Percentiles rank a stretch among this genome's conserved stretches.
Conservation (phyloP, 768 basidiomycete species). For the Cyclocybe cylindracea region DNA sequence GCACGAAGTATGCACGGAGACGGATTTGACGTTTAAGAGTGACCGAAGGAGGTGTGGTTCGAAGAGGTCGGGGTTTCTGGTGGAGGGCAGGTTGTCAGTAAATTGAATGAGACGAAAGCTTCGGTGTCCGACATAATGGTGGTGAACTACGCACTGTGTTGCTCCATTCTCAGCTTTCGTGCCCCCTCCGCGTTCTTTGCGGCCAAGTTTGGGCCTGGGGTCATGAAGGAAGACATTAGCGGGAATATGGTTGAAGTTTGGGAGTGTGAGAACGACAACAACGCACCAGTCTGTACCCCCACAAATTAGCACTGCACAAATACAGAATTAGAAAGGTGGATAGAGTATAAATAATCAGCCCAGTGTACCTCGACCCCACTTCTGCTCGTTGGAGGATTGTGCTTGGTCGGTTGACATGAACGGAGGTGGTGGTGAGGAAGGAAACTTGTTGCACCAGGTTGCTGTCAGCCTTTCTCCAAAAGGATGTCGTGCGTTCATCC, state of each 20-base stretch:
- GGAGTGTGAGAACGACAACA: constrained; percentile 29
- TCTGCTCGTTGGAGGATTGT: constrained; percentile 28
- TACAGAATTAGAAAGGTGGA: constrained; percentile 17
- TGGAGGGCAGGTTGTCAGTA: not conserved
- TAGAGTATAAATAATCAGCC: constrained; percentile 10
- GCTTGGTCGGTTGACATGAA: constrained; percentile 23
- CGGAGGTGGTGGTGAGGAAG: constrained; percentile 15
- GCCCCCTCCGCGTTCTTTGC: constrained; percentile 64
- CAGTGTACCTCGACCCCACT: constrained; percentile 45
- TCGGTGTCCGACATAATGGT: constrained; percentile 5
- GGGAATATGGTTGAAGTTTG: constrained; percentile 18
- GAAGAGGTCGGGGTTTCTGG: constrained; percentile 75
- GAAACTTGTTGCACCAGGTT: constrained; percentile 13
- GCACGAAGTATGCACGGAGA: constrained; percentile 76
- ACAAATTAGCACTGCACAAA: constrained; percentile 68
- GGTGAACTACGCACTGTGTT: constrained; percentile 32
- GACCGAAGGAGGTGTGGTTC: constrained; percentile 91
- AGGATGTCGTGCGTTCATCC: constrained; percentile 20
- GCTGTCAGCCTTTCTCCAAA: constrained; percentile 19
- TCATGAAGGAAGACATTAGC: constrained; percentile 12
- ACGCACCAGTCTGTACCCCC: constrained; percentile 89
- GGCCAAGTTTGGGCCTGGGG: constrained; percentile 72
- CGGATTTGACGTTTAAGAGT: constrained; percentile 73
- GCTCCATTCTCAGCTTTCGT: constrained; percentile 42
- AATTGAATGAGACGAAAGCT: constrained; percentile 1